Conservation (phyloP, 306 rosid species). For the Fagus sylvatica region DNA sequence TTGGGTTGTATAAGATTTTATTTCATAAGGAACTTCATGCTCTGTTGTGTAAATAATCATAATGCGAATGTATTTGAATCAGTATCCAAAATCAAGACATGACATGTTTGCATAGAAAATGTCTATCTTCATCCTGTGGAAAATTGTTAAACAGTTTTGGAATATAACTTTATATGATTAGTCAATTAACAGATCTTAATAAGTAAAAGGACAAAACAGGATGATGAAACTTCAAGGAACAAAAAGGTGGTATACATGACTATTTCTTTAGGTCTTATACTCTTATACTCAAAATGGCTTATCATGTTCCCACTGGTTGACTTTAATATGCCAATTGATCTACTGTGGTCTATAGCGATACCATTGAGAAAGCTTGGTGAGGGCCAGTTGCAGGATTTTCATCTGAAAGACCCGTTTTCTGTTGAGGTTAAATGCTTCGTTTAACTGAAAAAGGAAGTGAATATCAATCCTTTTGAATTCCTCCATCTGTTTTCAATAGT, state of each 20-base stretch:
- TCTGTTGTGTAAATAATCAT: too few species aligned
- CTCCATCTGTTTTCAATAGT: background rate
- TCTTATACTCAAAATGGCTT: background rate
- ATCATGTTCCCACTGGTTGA: too few species aligned
- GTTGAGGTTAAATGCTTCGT: background rate
- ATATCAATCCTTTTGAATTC: slow-evolving; percentile 2
- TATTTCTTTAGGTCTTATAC: background rate
- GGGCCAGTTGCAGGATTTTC: background rate
- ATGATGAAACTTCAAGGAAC: background rate
- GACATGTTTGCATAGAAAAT: too few species aligned
- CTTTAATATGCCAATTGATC: background rate
- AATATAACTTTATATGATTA: background rate
- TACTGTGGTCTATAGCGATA: background rate
- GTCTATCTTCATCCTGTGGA: too few species aligned
- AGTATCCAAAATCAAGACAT: too few species aligned
- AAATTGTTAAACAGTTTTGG: background rate
- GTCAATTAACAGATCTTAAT: background rate
- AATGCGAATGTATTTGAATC: too few species aligned
- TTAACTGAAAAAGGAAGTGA: background rate
- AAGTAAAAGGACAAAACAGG: background rate
- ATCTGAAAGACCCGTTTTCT: background rate
- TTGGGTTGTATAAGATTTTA: too few species aligned
- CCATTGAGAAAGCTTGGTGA: background rate
- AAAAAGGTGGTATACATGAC: background rate
- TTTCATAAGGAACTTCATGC: too few species aligned